These are phyloP conservation scores for Maudiozyma turicensis DNA, from an alignment of 805 yeast species.

Conservation along the genomic window DNA sequence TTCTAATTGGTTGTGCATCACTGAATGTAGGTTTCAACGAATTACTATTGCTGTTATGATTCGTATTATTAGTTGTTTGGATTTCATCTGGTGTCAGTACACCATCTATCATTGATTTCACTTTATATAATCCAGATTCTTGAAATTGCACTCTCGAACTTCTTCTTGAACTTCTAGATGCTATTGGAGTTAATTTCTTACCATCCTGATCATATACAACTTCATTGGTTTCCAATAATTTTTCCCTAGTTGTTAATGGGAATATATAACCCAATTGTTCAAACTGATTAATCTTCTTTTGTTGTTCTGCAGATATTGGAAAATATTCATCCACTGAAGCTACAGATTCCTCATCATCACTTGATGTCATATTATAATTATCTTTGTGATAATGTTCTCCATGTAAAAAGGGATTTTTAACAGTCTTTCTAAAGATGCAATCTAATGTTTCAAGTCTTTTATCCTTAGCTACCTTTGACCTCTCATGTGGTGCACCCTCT, in stretches of 20 bases:
- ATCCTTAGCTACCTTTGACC: slow-evolving; percentile 1
- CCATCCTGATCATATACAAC: slow-evolving; percentile 8
- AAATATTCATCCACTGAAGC: slow-evolving; percentile 21
- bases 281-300: slow-evolving; percentile 17
- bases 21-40: neutral
- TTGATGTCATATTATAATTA: neutral
- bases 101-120: slow-evolving; percentile 23
- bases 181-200: slow-evolving; percentile 6
- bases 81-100: slow-evolving; percentile 1
- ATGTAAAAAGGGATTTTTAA: slow-evolving; percentile 18
- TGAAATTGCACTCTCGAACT: slow-evolving; percentile 23
- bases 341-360: slow-evolving; percentile 13
- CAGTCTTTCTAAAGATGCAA: slow-evolving; percentile 12
- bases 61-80: neutral
- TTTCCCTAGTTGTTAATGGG: slow-evolving; percentile 18
- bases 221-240: slow-evolving; percentile 4
- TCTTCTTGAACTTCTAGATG: slow-evolving; percentile 15
- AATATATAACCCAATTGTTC: slow-evolving; percentile 24
- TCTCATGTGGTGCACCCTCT: slow-evolving; percentile 6
- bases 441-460: slow-evolving; percentile 11
- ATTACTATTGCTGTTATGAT: neutral
- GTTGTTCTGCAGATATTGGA: slow-evolving; percentile 21
- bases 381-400: neutral
- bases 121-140: slow-evolving; percentile 22
- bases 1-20: slow-evolving; percentile 8